Percentiles rank a stretch among this genome's conserved stretches.
phyloP scores from a whole-genome alignment of 805 yeast genomes.

The Kuraishia hungarica region DNA sequence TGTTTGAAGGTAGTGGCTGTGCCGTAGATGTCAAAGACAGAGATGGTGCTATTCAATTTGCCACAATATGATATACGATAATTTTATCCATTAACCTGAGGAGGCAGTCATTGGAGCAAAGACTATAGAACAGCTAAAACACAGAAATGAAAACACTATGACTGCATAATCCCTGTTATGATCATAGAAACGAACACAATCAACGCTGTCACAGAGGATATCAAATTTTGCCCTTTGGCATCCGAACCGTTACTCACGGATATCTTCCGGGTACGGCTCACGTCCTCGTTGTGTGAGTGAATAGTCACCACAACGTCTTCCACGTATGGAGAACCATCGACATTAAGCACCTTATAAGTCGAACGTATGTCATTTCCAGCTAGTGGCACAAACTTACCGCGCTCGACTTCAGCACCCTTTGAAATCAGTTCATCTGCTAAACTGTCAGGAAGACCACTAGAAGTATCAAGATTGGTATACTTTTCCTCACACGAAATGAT shows the following conservation, averaged over 20 bases:
- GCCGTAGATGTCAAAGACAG: not conserved
- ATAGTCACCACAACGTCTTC: not conserved
- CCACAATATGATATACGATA: not conserved
- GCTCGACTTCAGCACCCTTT: constrained; percentile 35
- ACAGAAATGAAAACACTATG: not conserved
- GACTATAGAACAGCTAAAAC: not conserved
- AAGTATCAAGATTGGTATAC: constrained; percentile 34
- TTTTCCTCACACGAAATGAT: constrained; percentile 23
- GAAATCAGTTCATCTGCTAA: constrained; percentile 34
- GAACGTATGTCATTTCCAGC: constrained; percentile 32
- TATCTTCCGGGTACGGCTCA: not conserved
- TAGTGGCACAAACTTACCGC: constrained; percentile 43
- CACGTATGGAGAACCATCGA: constrained; percentile 27
- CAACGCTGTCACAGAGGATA: not conserved
- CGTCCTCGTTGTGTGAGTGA: not conserved
- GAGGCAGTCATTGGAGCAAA: not conserved
- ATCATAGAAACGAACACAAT: not conserved
- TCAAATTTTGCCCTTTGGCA: not conserved
- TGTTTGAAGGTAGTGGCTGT: constrained; percentile 1
- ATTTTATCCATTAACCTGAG: not conserved
- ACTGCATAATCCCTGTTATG: not conserved
- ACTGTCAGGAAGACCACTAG: constrained; percentile 34
- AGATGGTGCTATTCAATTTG: not conserved
- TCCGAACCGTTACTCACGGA: not conserved
- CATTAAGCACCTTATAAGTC: constrained; percentile 30